Conservation (phyloP, 768 basidiomycete genomes). For the Bullera alba region DNA sequence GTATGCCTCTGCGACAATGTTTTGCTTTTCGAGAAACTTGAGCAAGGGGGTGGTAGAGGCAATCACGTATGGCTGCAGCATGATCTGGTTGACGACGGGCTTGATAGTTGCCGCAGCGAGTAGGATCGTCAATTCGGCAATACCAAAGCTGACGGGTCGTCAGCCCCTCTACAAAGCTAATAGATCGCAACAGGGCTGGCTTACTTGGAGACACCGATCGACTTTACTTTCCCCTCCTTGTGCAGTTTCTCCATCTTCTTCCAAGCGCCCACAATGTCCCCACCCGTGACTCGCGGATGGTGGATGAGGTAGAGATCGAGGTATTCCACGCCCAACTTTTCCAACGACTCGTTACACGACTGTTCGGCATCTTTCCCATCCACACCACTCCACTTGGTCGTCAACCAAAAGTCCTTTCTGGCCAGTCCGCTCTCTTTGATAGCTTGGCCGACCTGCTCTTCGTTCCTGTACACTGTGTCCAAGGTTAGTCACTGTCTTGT, state of each 20-base stretch:
- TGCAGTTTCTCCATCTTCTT: conserved; percentile 20
- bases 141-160: conserved; percentile 8
- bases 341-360: not conserved
- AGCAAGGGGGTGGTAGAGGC: conserved; percentile 5
- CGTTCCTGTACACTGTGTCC: conserved; percentile 27
- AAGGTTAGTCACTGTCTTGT: not conserved
- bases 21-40: conserved; percentile 8
- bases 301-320: conserved; percentile 32
- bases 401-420: conserved; percentile 28
- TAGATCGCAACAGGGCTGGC: conserved; percentile 25
- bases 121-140: conserved; percentile 16
- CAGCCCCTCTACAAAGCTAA: conserved; percentile 25
- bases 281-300: conserved; percentile 9
- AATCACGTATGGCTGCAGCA: conserved; percentile 20
- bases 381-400: conserved; percentile 24
- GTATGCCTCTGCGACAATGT: conserved; percentile 21
- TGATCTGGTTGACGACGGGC: conserved; percentile 30
- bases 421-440: conserved; percentile 21
- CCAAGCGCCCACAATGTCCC: conserved; percentile 26
- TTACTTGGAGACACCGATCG: conserved; percentile 32
- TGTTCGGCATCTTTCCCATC: not conserved
- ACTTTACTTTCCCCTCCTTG: conserved; percentile 17
- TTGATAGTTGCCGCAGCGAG: conserved; percentile 8
- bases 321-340: conserved; percentile 19
- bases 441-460: conserved; percentile 27